Percentiles rank a stretch among this genome's conserved stretches.
Evolutionary conservation across 2,329 filamentous ascomycete species (phyloP).

Genomic region (Aspergillus candidus): DNA sequence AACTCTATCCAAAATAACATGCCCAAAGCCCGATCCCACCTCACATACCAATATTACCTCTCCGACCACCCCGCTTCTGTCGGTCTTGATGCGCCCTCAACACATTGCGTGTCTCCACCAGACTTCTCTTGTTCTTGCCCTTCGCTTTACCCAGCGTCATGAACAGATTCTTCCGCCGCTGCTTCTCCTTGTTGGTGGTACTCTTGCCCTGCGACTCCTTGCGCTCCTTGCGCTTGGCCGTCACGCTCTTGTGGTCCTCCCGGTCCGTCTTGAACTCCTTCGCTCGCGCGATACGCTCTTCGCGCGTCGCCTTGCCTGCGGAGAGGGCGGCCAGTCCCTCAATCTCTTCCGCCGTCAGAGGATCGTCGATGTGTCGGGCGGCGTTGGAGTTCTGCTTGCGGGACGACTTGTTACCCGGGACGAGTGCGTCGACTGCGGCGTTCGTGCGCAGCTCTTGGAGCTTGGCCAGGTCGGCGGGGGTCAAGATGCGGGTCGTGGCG

Average conservation of each 20-base stretch:
- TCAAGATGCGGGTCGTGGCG: conserved; percentile 89
- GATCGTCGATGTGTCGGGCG: conserved; percentile 72
- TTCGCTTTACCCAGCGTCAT: conserved; percentile 98
- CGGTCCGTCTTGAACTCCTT: conserved; percentile 74
- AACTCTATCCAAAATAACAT: not conserved
- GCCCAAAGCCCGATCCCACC: conserved; percentile 5
- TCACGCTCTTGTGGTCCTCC: conserved; percentile 76
- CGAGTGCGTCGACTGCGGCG: conserved; percentile 61
- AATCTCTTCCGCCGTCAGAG: conserved; percentile 84
- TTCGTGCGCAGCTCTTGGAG: conserved; percentile 78
- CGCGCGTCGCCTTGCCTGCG: conserved; percentile 72
- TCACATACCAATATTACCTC: conserved; percentile 55
- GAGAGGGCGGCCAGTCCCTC: conserved; percentile 73
- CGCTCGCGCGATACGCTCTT: conserved; percentile 78
- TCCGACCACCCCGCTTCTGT: conserved; percentile 75
- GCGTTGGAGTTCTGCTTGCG: conserved; percentile 44
- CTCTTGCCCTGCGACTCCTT: conserved; percentile 89
- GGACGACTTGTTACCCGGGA: conserved; percentile 41
- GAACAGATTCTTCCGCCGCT: conserved; percentile 93
- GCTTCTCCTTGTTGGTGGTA: conserved; percentile 95
- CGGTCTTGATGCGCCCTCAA: conserved; percentile 75
- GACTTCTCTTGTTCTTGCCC: conserved; percentile 87
- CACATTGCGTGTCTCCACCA: conserved; percentile 76
- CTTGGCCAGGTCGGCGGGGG: conserved; percentile 91
- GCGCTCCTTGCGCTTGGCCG: conserved; percentile 77